Evolutionary conservation across 2,329 filamentous ascomycete species (phyloP).

Genomic region (Westerdykella ornata): DNA sequence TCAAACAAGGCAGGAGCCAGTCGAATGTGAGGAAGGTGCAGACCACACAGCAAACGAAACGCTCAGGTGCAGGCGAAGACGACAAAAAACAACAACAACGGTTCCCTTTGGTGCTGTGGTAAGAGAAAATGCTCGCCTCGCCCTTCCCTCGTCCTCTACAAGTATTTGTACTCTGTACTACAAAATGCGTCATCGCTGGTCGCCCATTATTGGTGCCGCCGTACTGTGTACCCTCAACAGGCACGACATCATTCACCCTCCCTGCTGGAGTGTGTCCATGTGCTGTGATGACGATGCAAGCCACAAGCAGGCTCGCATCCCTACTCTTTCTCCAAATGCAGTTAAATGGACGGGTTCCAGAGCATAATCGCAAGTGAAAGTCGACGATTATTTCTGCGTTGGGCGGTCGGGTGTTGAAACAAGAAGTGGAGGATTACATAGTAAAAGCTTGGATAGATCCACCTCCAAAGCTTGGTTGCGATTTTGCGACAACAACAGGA

Average conservation of each 20-base stretch:
- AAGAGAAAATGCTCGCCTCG: too few relatives aligned
- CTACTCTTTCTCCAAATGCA: slow-evolving; percentile 4
- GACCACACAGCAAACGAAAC: neutral
- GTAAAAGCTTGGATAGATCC: neutral
- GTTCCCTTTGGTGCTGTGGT: neutral
- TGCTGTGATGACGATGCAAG: slow-evolving; percentile 3
- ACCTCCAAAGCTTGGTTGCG: neutral
- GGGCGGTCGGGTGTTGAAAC: neutral
- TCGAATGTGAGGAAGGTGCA: neutral
- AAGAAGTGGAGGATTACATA: neutral
- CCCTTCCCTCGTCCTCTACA: too few relatives aligned
- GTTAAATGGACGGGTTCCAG: neutral
- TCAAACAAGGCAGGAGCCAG: slow-evolving; percentile 1
- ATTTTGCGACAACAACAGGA: neutral
- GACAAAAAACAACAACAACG: slow-evolving; percentile 2
- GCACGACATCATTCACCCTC: slow-evolving; percentile 12
- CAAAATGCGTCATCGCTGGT: too few relatives aligned
- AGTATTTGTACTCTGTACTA: too few relatives aligned
- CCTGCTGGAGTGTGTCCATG: neutral
- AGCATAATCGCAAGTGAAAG: neutral
- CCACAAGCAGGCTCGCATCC: slow-evolving; percentile 29
- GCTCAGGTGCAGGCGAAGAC: neutral
- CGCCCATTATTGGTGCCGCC: neutral
- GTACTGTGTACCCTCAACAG: slow-evolving; percentile 1
- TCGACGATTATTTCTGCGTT: slow-evolving; percentile 6